phyloP scores from a whole-genome alignment of 2,329 filamentous ascomycete genomes.

The Colletotrichum siamense region DNA sequence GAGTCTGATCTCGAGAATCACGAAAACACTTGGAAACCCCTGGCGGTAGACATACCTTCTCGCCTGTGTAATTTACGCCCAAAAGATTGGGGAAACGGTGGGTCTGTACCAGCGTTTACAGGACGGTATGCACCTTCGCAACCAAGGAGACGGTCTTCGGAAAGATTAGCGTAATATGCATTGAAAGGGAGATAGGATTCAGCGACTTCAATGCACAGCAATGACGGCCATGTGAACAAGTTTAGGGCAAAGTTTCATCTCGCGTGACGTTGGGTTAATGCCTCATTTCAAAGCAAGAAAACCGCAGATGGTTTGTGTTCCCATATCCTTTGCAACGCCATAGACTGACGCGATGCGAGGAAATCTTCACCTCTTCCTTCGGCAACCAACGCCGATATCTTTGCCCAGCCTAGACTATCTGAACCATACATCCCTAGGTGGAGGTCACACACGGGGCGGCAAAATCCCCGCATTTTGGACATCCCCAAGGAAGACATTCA shows the following conservation, averaged over 20 bases:
- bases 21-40: neutral
- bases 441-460: neutral
- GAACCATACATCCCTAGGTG: neutral
- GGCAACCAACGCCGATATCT: neutral
- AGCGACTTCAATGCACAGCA: neutral
- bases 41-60: neutral
- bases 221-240: neutral
- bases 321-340: neutral
- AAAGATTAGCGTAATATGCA: neutral
- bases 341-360: neutral
- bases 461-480: neutral
- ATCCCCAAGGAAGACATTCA: neutral
- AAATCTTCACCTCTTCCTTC: neutral
- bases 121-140: neutral
- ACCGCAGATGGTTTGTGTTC: neutral
- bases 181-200: neutral
- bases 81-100: neutral
- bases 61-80: neutral
- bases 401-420: neutral
- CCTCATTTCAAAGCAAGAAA: accelerated
- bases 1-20: neutral
- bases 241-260: neutral
- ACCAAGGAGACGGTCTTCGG: neutral
- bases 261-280: neutral
- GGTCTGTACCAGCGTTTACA: neutral